Percentiles rank a stretch among this genome's conserved stretches.
These are phyloP conservation scores for Colletotrichum australisinense DNA, from an alignment of 2,329 filamentous ascomycete genomes.

Conservation along the genomic window DNA sequence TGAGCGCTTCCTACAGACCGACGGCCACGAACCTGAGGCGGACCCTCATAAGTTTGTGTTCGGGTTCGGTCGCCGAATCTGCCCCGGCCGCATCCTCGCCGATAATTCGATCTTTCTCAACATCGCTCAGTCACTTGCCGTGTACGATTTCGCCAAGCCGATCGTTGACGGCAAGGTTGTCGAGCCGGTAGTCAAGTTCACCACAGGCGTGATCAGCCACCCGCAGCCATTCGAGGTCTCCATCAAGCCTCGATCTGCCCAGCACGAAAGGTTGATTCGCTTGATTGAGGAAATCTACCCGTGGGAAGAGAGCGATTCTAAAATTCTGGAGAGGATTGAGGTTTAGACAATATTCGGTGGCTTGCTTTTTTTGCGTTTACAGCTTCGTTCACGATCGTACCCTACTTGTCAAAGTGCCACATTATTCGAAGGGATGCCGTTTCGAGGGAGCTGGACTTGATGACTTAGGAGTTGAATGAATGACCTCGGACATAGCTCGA, in stretches of 20 bases:
- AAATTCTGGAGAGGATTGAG: background rate
- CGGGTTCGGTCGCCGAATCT: slow-evolving; percentile 39
- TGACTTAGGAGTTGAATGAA: background rate
- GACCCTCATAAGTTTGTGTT: slow-evolving; percentile 36
- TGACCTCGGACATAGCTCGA: background rate
- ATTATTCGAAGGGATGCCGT: background rate
- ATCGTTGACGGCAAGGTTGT: slow-evolving; percentile 49
- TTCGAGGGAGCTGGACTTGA: background rate
- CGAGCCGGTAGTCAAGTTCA: slow-evolving; percentile 35
- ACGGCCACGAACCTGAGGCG: slow-evolving; percentile 26
- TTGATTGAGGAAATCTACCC: slow-evolving; percentile 25
- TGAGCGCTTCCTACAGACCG: slow-evolving; percentile 43
- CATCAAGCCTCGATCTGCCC: slow-evolving; percentile 28
- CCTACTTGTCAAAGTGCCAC: background rate
- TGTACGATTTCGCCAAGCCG: slow-evolving; percentile 54
- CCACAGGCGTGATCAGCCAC: slow-evolving; percentile 29
- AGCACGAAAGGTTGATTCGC: slow-evolving; percentile 34
- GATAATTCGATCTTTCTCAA: slow-evolving; percentile 39
- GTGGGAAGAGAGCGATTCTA: slow-evolving; percentile 32
- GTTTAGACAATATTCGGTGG: background rate
- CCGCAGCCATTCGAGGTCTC: slow-evolving; percentile 19
- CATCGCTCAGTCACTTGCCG: slow-evolving; percentile 55
- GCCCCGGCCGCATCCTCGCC: slow-evolving; percentile 38
- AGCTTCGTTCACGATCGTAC: too few species aligned
- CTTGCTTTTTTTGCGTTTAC: too few species aligned